Conservation (phyloP, 352 stramenopile genomes). For the Chrysophaeum taylorii region DNA sequence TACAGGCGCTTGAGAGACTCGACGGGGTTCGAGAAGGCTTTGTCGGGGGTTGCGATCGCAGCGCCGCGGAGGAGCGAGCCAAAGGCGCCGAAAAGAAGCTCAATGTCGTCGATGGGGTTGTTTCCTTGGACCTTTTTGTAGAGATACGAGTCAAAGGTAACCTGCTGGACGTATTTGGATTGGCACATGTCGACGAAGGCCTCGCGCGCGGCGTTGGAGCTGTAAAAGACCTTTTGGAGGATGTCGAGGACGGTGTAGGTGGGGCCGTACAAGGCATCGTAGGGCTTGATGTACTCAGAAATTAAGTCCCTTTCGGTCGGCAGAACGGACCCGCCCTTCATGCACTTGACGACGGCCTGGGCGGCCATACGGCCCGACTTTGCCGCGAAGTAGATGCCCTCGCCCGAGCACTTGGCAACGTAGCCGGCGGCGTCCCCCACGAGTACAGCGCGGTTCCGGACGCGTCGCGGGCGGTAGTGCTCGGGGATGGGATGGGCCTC, state of each 20-base stretch:
- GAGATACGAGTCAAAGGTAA: conserved; percentile 75
- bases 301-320: conserved; percentile 64
- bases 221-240: conserved; percentile 74
- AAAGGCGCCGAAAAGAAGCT: conserved; percentile 67
- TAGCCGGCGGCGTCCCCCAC: conserved; percentile 70
- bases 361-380: conserved; percentile 71
- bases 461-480: conserved; percentile 62
- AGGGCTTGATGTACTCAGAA: conserved; percentile 65
- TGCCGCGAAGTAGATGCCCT: conserved; percentile 76
- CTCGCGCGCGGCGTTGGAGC: conserved; percentile 67
- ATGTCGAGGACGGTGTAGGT: conserved; percentile 72
- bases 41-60: conserved; percentile 60
- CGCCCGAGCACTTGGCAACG: conserved; percentile 77
- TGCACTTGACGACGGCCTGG: conserved; percentile 58
- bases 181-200: conserved; percentile 73
- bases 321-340: conserved; percentile 51
- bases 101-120: conserved; percentile 69
- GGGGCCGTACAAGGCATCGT: conserved; percentile 64
- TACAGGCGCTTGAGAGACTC: conserved; percentile 69
- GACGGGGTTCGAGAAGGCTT: conserved; percentile 62
- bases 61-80: conserved; percentile 66
- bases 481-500: conserved; percentile 73
- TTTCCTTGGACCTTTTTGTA: conserved; percentile 75
- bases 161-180: conserved; percentile 71
- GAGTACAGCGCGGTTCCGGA: conserved; percentile 60